Percentiles rank a stretch among this genome's conserved stretches.
These are phyloP conservation scores for Rhizopogon sp. DNA, from an alignment of 768 basidiomycete species.

Conservation along the genomic window DNA sequence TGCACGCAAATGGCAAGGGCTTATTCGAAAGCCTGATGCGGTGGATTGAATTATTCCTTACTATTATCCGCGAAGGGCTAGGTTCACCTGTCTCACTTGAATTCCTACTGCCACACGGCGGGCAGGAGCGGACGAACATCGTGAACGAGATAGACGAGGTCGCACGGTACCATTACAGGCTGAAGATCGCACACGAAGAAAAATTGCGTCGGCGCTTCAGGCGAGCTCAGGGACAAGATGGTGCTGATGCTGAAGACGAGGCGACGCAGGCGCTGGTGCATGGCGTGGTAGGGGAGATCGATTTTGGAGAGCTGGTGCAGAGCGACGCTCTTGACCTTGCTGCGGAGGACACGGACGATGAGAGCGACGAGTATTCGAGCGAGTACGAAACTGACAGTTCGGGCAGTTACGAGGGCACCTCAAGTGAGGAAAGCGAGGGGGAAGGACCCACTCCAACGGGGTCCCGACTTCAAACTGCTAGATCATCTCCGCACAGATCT, in stretches of 20 bases:
- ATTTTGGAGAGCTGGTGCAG: conserved; percentile 72
- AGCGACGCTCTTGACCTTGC: conserved; percentile 80
- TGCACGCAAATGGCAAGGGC: conserved; percentile 93
- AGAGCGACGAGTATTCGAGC: conserved; percentile 32
- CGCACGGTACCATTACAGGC: conserved; percentile 88
- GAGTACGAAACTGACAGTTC: conserved; percentile 27
- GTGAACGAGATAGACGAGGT: conserved; percentile 86
- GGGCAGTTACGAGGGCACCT: conserved; percentile 7
- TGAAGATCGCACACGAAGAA: conserved; percentile 90
- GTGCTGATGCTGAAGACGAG: conserved; percentile 74
- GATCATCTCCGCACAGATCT: conserved; percentile 1
- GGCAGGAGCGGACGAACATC: conserved; percentile 69
- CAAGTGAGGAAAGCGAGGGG: conserved; percentile 9
- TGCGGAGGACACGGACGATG: conserved; percentile 60
- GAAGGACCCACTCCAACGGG: background rate
- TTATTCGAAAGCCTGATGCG: conserved; percentile 92
- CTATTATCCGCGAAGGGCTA: conserved; percentile 84
- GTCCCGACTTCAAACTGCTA: background rate
- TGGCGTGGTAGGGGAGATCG: conserved; percentile 75
- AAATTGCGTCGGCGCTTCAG: conserved; percentile 86
- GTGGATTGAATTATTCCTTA: conserved; percentile 96
- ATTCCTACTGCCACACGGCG: conserved; percentile 80
- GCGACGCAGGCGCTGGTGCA: conserved; percentile 78
- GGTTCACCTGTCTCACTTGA: conserved; percentile 70
- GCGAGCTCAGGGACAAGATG: conserved; percentile 43